These are phyloP conservation scores for Cochlearia excelsa DNA, from an alignment of 345 rosid species.

Conservation along the genomic window DNA sequence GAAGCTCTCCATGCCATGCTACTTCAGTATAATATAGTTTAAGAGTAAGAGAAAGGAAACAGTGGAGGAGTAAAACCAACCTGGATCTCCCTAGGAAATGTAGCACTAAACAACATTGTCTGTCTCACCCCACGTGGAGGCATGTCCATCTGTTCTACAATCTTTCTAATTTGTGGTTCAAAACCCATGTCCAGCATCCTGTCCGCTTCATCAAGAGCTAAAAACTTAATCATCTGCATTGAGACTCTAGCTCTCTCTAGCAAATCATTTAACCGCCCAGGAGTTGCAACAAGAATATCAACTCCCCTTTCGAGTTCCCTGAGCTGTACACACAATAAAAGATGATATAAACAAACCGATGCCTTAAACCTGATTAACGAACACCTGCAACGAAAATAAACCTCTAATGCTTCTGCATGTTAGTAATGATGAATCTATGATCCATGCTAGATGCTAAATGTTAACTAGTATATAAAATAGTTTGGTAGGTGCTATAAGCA, in stretches of 20 bases:
- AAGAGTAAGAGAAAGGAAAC: constrained; percentile 2
- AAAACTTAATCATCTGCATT: constrained; percentile 73
- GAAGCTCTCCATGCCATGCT: background rate
- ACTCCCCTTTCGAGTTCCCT: constrained; percentile 96
- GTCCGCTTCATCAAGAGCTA: constrained; percentile 98
- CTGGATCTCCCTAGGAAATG: constrained; percentile 98
- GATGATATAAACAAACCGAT: constrained; percentile 4
- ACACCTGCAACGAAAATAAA: constrained; percentile 4
- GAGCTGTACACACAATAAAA: constrained; percentile 50
- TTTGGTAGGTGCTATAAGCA: background rate
- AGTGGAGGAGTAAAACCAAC: constrained; percentile 37
- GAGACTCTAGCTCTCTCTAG: constrained; percentile 97
- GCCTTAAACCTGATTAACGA: constrained; percentile 2
- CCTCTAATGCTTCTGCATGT: constrained; percentile 7
- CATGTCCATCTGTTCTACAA: constrained; percentile 97
- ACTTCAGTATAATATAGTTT: background rate
- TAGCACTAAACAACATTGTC: constrained; percentile 98
- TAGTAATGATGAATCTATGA: constrained; percentile 8
- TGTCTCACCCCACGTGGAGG: constrained; percentile 84
- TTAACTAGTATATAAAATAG: background rate
- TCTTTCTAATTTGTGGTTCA: constrained; percentile 97
- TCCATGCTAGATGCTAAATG: background rate
- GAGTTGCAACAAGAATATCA: constrained; percentile 98
- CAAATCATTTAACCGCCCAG: constrained; percentile 94
- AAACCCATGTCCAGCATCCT: constrained; percentile 99